These are phyloP conservation scores for Hyaloscypha hepaticicola DNA, from an alignment of 495 filamentous ascomycete species.

Conservation along the genomic window DNA sequence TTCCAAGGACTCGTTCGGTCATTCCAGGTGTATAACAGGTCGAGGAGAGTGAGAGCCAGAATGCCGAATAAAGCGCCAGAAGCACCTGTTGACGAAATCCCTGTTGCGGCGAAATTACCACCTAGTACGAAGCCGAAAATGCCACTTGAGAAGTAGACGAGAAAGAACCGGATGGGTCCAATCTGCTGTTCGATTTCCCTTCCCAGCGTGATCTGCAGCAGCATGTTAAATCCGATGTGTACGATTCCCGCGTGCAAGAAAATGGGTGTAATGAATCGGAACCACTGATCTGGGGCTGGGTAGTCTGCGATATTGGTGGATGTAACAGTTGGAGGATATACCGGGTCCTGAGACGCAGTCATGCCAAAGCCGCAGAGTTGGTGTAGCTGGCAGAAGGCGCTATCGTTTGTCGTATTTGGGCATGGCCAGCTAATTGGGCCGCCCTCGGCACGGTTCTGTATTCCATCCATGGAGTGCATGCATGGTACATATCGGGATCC, in stretches of 20 bases:
- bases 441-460: slow-evolving; percentile 55
- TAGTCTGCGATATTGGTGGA: slow-evolving; percentile 43
- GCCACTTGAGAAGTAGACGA: slow-evolving; percentile 86
- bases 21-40: slow-evolving; percentile 88
- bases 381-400: slow-evolving; percentile 66
- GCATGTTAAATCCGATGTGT: slow-evolving; percentile 93
- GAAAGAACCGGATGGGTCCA: slow-evolving; percentile 76
- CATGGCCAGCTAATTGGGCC: slow-evolving; percentile 62
- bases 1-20: slow-evolving; percentile 70
- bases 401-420: slow-evolving; percentile 65
- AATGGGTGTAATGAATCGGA: slow-evolving; percentile 90
- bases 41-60: slow-evolving; percentile 81
- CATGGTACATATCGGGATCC: slow-evolving; percentile 90
- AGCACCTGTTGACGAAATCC: slow-evolving; percentile 79
- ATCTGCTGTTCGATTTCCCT: slow-evolving; percentile 88
- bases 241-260: slow-evolving; percentile 92
- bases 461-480: slow-evolving; percentile 76
- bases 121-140: slow-evolving; percentile 97
- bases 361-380: slow-evolving; percentile 75
- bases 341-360: slow-evolving; percentile 40
- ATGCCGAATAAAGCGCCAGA: slow-evolving; percentile 91
- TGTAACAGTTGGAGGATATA: slow-evolving; percentile 55
- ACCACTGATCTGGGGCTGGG: slow-evolving; percentile 85
- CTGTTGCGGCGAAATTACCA: slow-evolving; percentile 83
- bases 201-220: slow-evolving; percentile 84